Base-by-base conservation (phyloP, 2,329 filamentous ascomycete genomes). In the Stemphylium lycopersici region DNA sequence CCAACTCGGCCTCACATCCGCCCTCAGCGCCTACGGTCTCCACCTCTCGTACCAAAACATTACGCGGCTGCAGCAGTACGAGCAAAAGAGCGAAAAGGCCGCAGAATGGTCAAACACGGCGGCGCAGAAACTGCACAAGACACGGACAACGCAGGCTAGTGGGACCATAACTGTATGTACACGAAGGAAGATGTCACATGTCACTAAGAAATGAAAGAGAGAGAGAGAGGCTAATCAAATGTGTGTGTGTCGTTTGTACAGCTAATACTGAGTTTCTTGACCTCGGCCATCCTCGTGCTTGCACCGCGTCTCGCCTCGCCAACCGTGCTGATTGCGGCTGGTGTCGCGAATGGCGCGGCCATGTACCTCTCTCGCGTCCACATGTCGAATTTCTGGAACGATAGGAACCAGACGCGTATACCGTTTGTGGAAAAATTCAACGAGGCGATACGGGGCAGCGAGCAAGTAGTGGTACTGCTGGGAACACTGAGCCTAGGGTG, bases 391-490 rank as follows among this genome's bases (percentile, higher is more conserved):
- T 75, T 74, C 52, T 76, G 73, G 74, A 69, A 71, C 42, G 65
- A 67, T 12, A 60, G 54, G 37, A 63, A 58, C 0, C 74, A 75
- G 45, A 63, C 64, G 3, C 66, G 66, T 22, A 58, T 76, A 1
- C 75, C 75, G 13, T 70, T 76, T 42, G 61, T 75, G 1, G 55
- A 70, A 37, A 66, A 69, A 8, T 76, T 71, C 57, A 77, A 77
- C 48, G 67, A 74, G 39, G 74, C 75, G 2, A 65, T 76, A 10
- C 43, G 58, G 6, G 72, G 72, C 1, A 72, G 69, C 11, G 67
- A 71, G 55, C 55, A 52, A n/a, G 63, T 72, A 2, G 66, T 71
- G 0, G 26, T 48, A 18, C 8, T 72, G 10, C 50, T 74, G 18
- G 66, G 65, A 12, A 47, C 61, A 13, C 37, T 69, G 51, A 47